phyloP scores from a whole-genome alignment of 106 monocot species.

The Acorus gramineus region DNA sequence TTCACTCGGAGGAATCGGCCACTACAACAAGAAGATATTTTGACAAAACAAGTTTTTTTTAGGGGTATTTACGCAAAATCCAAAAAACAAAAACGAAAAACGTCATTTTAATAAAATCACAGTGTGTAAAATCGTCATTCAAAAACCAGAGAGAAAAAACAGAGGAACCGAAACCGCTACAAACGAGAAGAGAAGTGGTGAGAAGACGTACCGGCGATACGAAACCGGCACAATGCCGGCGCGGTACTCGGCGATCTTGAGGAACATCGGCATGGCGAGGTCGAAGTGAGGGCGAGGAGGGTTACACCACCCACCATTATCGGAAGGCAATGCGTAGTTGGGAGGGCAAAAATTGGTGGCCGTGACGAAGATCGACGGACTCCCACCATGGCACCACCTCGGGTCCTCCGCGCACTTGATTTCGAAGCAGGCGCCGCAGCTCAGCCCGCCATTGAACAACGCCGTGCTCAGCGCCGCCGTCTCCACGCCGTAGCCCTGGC shows the following conservation, averaged over 20 bases:
- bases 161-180: background rate
- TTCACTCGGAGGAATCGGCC: too few species aligned
- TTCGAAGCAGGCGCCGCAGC: too few species aligned
- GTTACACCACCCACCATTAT: slow-evolving; percentile 47
- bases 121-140: background rate
- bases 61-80: too few species aligned
- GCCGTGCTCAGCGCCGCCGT: background rate
- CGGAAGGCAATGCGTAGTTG: slow-evolving; percentile 8
- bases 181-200: background rate
- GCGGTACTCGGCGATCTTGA: too few species aligned
- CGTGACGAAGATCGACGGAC: slow-evolving; percentile 35
- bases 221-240: slow-evolving; percentile 30
- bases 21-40: too few species aligned
- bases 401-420: slow-evolving; percentile 28
- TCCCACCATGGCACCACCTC: slow-evolving; percentile 35
- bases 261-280: too few species aligned
- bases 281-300: slow-evolving; percentile 13
- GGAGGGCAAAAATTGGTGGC: slow-evolving; percentile 8
- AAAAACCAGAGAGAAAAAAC: background rate
- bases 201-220: slow-evolving; percentile 12
- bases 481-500: slow-evolving; percentile 39
- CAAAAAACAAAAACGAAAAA: too few species aligned
- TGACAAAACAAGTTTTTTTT: too few species aligned
- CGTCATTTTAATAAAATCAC: too few species aligned
- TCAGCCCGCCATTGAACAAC: background rate